Evolutionary conservation across 2,329 filamentous ascomycete genomes (phyloP).

Genomic region (Tolypocladium guangdongense): DNA sequence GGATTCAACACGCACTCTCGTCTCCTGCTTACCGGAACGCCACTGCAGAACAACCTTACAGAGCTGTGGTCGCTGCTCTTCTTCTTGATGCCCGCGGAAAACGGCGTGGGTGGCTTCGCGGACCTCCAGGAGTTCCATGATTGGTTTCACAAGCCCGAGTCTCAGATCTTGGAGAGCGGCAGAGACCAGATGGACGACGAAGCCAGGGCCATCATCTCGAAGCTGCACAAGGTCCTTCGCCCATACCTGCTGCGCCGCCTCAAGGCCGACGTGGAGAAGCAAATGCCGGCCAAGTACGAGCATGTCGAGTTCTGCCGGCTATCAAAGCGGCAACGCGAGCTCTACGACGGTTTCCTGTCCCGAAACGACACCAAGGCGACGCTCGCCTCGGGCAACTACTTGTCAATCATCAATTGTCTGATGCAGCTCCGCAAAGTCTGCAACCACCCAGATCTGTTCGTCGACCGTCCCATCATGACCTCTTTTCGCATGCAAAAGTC

Average conservation of each 20-base stretch:
- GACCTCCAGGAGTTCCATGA: constrained; percentile 93
- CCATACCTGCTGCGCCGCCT: constrained; percentile 84
- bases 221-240: constrained; percentile 86
- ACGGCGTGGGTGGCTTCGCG: constrained; percentile 80
- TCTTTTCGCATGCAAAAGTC: constrained; percentile 87
- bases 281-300: constrained; percentile 97
- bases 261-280: constrained; percentile 96
- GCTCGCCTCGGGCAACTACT: constrained; percentile 83
- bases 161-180: constrained; percentile 91
- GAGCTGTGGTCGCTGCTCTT: constrained; percentile 96
- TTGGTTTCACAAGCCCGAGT: constrained; percentile 90
- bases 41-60: constrained; percentile 91
- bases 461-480: constrained; percentile 91
- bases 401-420: constrained; percentile 95
- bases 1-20: constrained; percentile 86
- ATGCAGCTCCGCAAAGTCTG: constrained; percentile 98
- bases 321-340: constrained; percentile 86
- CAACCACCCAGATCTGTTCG: constrained; percentile 95
- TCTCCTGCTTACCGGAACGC: constrained; percentile 83
- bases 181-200: constrained; percentile 91
- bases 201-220: constrained; percentile 79
- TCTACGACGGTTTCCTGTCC: constrained; percentile 94
- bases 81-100: constrained; percentile 88
- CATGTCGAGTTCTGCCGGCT: constrained; percentile 92
- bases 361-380: constrained; percentile 83